Base-by-base conservation (phyloP, 371 early-diverging fungal species). In the Blakeslea trispora region DNA sequence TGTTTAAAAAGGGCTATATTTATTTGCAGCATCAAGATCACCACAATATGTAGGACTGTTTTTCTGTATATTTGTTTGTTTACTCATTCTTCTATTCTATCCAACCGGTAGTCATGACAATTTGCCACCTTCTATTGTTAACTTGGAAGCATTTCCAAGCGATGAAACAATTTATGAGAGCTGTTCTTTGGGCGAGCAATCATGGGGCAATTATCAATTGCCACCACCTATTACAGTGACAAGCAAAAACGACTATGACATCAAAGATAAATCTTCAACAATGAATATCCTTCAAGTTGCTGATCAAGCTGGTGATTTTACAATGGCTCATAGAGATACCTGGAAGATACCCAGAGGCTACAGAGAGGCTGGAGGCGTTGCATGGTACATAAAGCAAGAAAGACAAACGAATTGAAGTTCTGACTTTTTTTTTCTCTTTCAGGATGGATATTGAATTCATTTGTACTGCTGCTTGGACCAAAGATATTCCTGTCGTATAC, bases 371-470 rank as follows among this genome's bases (percentile, higher is more conserved):
- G 74, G 74, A 18, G 77, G 72, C 6, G 59, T 55, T 53, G 63
- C 74, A 41, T 74, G 77, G 77, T 63, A 63, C 34, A 1, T 24
- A 19, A 13, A 28, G 21, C 19, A 23, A 14, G 17, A 42, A 18
- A 18, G 18, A 17, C 8, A n/a, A n/a, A n/a, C n/a, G n/a, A n/a
- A n/a, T n/a, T n/a, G 17, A 23, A 14, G 19, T 45, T 8, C 14
- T 14, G 8, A 45, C 18, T 31, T 31, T 44, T 13, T 0, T 42
- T 14, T 43, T n/a, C 3, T 3, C 13, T 10, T 42, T n/a, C 49
- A 63, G 63, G 63, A 61, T 74, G 61, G 77, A 77, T 62, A 68
- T 74, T 56, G 77, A 77, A 41, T 61, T 77, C 13, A 50, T 77
- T 18, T 62, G 69, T 51, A 77, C 77, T 14, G 77, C 77, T 15